phyloP scores from a whole-genome alignment of 768 basidiomycete genomes.

The Hygrophorus pudorinus region DNA sequence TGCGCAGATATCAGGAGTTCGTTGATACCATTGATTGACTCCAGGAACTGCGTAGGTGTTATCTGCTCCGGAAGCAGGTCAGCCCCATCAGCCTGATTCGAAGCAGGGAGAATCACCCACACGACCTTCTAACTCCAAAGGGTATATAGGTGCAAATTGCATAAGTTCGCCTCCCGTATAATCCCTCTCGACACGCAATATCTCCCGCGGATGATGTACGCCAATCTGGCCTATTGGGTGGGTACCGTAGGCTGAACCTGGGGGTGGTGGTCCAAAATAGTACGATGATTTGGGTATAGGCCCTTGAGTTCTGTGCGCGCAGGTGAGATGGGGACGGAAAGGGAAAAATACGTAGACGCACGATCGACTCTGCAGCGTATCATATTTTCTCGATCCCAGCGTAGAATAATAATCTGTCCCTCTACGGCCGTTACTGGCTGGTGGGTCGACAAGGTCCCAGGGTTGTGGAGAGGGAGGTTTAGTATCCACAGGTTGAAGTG shows the following conservation, averaged over 20 bases:
- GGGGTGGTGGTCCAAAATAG: conserved; percentile 71
- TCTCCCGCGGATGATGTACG: conserved; percentile 82
- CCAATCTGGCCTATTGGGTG: conserved; percentile 79
- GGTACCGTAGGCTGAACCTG: conserved; percentile 74
- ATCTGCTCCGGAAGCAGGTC: conserved; percentile 38
- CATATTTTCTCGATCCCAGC: conserved; percentile 32
- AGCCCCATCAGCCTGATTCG: background rate
- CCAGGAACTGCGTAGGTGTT: conserved; percentile 81
- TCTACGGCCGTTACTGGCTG: conserved; percentile 29
- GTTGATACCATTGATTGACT: conserved; percentile 88
- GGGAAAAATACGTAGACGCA: conserved; percentile 19
- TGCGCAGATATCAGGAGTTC: conserved; percentile 80
- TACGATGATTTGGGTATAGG: conserved; percentile 73
- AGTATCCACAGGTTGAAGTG: conserved; percentile 26
- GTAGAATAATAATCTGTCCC: conserved; percentile 33
- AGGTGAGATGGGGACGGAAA: background rate
- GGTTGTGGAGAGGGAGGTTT: conserved; percentile 48
- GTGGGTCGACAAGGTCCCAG: conserved; percentile 54
- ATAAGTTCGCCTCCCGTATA: conserved; percentile 84
- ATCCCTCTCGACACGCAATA: conserved; percentile 87
- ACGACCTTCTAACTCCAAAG: conserved; percentile 86
- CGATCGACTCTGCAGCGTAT: conserved; percentile 31
- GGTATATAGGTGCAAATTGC: conserved; percentile 86
- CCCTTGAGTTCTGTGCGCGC: conserved; percentile 18
- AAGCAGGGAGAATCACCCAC: conserved; percentile 34